Conservation (phyloP, 352 stramenopile genomes). For the Aphanomyces invadans region DNA sequence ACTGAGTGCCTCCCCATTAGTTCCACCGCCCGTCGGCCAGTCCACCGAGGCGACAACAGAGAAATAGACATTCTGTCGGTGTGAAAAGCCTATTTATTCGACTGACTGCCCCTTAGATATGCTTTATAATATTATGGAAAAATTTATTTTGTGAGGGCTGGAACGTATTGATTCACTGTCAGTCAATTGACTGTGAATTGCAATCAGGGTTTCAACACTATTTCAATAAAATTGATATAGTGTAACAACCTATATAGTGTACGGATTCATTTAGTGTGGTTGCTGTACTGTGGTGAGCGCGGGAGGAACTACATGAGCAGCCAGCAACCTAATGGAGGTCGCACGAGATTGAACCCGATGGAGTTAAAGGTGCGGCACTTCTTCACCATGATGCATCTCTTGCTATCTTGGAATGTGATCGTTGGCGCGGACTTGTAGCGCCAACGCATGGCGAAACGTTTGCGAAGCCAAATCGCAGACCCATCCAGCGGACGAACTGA, state of each 20-base stretch:
- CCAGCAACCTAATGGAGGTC: background rate
- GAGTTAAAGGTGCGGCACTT: constrained; percentile 13
- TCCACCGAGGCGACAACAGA: background rate
- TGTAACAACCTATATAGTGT: too few relatives aligned
- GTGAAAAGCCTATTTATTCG: background rate
- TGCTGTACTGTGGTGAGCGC: too few relatives aligned
- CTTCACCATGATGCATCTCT: background rate
- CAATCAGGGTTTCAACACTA: too few relatives aligned
- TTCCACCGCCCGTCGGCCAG: background rate
- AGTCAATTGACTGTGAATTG: too few relatives aligned
- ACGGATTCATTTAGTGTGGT: background rate
- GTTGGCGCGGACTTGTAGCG: background rate
- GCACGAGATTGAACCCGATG: constrained; percentile 5
- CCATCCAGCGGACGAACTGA: background rate
- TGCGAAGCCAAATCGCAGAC: background rate
- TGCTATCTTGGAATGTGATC: too few relatives aligned
- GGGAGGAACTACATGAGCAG: background rate
- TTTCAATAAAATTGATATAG: background rate
- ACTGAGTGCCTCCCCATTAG: background rate
- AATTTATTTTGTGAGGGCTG: too few relatives aligned
- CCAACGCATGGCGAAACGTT: constrained; percentile 12
- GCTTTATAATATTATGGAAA: background rate
- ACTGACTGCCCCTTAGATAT: background rate
- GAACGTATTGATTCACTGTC: background rate
- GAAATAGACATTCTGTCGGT: background rate